Conservation (phyloP, 305 asterid species). For the Rubia tinctorum region DNA sequence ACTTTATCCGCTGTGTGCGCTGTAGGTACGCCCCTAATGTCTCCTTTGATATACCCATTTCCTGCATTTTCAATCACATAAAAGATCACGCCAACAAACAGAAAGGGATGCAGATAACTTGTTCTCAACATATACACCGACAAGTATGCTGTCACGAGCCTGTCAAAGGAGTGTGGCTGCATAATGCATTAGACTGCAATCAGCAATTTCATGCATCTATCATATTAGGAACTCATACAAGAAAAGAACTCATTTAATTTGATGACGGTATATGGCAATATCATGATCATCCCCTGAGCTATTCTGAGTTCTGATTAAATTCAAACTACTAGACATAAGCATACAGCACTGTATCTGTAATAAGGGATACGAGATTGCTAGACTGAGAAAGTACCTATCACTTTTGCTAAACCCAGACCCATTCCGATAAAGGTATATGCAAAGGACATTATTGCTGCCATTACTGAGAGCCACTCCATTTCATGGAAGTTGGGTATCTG, state of each 20-base stretch:
- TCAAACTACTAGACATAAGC: not conserved
- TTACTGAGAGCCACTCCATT: slow-evolving; percentile 38
- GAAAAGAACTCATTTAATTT: too few relatives aligned
- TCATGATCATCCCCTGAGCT: not conserved
- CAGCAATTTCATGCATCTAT: too few relatives aligned
- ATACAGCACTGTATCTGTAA: not conserved
- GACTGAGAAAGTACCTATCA: slow-evolving; percentile 23
- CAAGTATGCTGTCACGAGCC: not conserved
- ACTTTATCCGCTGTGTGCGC: slow-evolving; percentile 43
- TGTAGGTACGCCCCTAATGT: slow-evolving; percentile 50
- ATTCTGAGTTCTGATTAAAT: not conserved
- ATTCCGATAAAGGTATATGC: slow-evolving; percentile 36
- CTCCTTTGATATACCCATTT: slow-evolving; percentile 52
- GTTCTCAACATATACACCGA: not conserved
- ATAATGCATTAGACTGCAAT: too few relatives aligned
- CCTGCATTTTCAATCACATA: slow-evolving; percentile 28
- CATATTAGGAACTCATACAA: too few relatives aligned
- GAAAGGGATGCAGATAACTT: not conserved
- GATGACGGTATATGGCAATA: too few relatives aligned
- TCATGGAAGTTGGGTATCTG: slow-evolving; percentile 41
- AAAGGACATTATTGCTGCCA: slow-evolving; percentile 41
- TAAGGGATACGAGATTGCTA: not conserved
- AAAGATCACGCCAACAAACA: not conserved
- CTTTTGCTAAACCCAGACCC: slow-evolving; percentile 36
- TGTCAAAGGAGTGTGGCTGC: too few relatives aligned